These are phyloP conservation scores for Bocquillonia castaneifolia DNA, from an alignment of 441 rosid genomes.

Conservation along the genomic window DNA sequence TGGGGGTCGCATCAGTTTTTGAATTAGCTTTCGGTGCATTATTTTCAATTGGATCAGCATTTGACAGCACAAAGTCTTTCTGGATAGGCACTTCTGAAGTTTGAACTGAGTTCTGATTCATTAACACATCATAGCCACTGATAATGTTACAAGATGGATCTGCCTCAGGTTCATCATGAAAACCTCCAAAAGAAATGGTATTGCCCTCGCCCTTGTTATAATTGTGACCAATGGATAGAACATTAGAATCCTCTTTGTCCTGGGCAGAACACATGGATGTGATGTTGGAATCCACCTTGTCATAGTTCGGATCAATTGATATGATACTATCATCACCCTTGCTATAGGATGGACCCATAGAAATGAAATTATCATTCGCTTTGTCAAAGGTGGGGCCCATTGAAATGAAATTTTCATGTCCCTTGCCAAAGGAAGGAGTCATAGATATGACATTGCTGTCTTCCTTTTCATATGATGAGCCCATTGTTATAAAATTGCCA, in stretches of 20 bases:
- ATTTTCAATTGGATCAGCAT: conserved; percentile 25
- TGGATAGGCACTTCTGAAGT: conserved; percentile 24
- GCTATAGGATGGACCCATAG: conserved; percentile 31
- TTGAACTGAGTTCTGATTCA: conserved; percentile 32
- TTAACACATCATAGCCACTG: conserved; percentile 39
- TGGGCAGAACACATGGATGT: conserved; percentile 25
- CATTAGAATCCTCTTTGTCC: conserved; percentile 29
- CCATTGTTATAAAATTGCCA: conserved; percentile 34
- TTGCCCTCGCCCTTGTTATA: conserved; percentile 35
- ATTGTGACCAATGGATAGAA: conserved; percentile 36
- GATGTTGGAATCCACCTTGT: conserved; percentile 32
- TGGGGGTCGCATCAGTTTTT: conserved; percentile 30
- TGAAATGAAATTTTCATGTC: conserved; percentile 34
- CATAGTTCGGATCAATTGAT: conserved; percentile 27
- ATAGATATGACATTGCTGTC: conserved; percentile 32
- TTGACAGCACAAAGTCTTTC: conserved; percentile 31
- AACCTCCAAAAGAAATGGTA: conserved; percentile 57
- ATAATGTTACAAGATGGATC: conserved; percentile 37
- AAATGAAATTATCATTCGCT: conserved; percentile 35
- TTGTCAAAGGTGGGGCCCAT: conserved; percentile 34
- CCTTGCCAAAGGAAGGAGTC: conserved; percentile 36
- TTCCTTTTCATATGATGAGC: conserved; percentile 35
- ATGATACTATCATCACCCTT: conserved; percentile 36
- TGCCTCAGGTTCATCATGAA: conserved; percentile 39
- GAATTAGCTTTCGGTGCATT: conserved; percentile 26